A percentile compares a stretch with the other conserved stretches of the same genome.
Conservation (phyloP, 78 protist species). For the Protostelium mycophagum region DNA sequence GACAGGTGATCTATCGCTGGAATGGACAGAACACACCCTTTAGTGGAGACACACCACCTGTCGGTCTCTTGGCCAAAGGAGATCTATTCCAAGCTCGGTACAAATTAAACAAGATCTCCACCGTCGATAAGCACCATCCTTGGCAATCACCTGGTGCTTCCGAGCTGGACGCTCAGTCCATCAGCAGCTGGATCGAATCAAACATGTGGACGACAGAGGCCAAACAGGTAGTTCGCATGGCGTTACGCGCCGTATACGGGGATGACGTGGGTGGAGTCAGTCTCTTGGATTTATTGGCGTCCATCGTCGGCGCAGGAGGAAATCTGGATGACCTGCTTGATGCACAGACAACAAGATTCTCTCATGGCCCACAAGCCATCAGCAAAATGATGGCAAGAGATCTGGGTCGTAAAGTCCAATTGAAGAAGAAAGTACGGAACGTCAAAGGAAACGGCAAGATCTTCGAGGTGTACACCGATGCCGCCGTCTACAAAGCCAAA, state of each 20-base stretch:
- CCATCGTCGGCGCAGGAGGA: neutral
- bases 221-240: neutral
- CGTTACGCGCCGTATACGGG: neutral
- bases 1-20: neutral
- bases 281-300: neutral
- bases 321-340: neutral
- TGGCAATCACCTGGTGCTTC: neutral
- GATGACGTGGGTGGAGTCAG: neutral
- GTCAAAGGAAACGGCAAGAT: slow-evolving; percentile 22
- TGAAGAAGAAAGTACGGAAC: neutral
- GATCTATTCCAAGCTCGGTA: neutral
- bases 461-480: slow-evolving; percentile 21
- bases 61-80: neutral
- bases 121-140: neutral
- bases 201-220: neutral
- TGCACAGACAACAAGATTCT: neutral
- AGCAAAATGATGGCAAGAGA: neutral
- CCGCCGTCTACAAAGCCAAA: slow-evolving; percentile 15
- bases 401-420: neutral
- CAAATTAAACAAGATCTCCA: neutral
- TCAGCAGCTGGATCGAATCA: neutral
- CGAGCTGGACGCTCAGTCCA: neutral
- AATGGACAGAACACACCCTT: neutral
- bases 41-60: neutral
- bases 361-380: neutral